These are phyloP conservation scores for Saccharomycopsis fodiens DNA, from an alignment of 805 yeast species.

Conservation along the genomic window DNA sequence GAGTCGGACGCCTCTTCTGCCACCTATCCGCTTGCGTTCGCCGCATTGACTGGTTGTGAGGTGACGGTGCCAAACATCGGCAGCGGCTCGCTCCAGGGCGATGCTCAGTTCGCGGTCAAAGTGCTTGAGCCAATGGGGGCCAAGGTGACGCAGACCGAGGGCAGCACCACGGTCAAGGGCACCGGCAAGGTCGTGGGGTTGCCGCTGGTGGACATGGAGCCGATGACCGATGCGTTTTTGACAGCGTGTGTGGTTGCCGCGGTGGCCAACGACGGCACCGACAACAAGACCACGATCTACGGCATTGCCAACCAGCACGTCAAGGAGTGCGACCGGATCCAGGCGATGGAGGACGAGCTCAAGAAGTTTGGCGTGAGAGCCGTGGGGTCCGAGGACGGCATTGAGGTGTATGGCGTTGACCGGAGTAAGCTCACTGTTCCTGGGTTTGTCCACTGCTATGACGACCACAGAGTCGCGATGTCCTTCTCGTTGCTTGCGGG, in stretches of 20 bases:
- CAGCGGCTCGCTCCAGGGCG: slow-evolving; percentile 86
- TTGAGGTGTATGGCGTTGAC: slow-evolving; percentile 69
- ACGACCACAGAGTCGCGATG: slow-evolving; percentile 98
- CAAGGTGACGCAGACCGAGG: slow-evolving; percentile 68
- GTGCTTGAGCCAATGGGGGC: slow-evolving; percentile 96
- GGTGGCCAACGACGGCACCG: slow-evolving; percentile 47
- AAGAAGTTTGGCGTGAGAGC: slow-evolving; percentile 87
- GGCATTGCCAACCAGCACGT: slow-evolving; percentile 99
- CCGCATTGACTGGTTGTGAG: slow-evolving; percentile 90
- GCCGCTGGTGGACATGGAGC: slow-evolving; percentile 89
- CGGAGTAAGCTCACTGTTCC: slow-evolving; percentile 49
- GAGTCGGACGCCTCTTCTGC: slow-evolving; percentile 98
- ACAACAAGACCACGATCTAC: slow-evolving; percentile 62
- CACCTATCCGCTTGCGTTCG: slow-evolving; percentile 94
- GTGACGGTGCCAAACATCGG: slow-evolving; percentile 95
- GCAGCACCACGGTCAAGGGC: slow-evolving; percentile 88
- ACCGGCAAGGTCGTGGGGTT: slow-evolving; percentile 74
- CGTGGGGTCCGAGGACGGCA: slow-evolving; percentile 85
- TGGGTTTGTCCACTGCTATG: slow-evolving; percentile 61
- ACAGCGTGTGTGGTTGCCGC: slow-evolving; percentile 98
- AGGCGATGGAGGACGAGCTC: slow-evolving; percentile 85
- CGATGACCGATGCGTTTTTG: slow-evolving; percentile 97
- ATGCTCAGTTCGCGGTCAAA: slow-evolving; percentile 91
- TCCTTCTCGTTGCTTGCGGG: slow-evolving; percentile 86
- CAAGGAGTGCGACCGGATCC: slow-evolving; percentile 93